phyloP scores from a whole-genome alignment of 169 alveolate genomes.

The Cryptosporidium tyzzeri region DNA sequence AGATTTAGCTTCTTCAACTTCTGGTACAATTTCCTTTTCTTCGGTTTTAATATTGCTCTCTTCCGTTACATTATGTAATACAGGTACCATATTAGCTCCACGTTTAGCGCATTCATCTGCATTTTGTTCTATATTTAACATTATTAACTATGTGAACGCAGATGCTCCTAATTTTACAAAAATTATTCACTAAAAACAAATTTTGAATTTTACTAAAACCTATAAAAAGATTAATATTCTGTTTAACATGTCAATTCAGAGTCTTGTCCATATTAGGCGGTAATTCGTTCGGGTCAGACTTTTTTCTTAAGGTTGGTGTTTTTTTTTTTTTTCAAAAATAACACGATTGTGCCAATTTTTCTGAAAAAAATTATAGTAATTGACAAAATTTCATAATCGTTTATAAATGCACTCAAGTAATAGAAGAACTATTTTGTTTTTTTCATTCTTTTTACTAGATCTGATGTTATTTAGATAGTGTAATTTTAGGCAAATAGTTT shows the following conservation, averaged over 20 bases:
- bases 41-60: not conserved
- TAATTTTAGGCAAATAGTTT: not conserved
- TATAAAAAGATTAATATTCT: not conserved
- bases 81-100: slow-evolving; percentile 68
- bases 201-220: slow-evolving; percentile 27
- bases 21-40: not conserved
- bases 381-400: not conserved
- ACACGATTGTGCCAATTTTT: slow-evolving; percentile 6
- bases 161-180: not conserved
- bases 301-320: slow-evolving; percentile 32
- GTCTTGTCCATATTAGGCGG: slow-evolving; percentile 77
- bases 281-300: slow-evolving; percentile 25
- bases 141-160: not conserved
- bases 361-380: not conserved
- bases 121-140: slow-evolving; percentile 23
- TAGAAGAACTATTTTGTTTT: not conserved
- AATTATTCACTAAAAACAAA: slow-evolving; percentile 11
- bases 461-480: not conserved
- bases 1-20: not conserved
- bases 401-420: not conserved
- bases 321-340: slow-evolving; percentile 2
- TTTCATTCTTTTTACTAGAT: not conserved
- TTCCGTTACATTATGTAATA: slow-evolving; percentile 26
- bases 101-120: slow-evolving; percentile 8
- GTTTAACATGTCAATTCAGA: slow-evolving; percentile 42